Evolutionary conservation across 768 basidiomycete genomes (phyloP).

Genomic region (Nidularia pulvinata): DNA sequence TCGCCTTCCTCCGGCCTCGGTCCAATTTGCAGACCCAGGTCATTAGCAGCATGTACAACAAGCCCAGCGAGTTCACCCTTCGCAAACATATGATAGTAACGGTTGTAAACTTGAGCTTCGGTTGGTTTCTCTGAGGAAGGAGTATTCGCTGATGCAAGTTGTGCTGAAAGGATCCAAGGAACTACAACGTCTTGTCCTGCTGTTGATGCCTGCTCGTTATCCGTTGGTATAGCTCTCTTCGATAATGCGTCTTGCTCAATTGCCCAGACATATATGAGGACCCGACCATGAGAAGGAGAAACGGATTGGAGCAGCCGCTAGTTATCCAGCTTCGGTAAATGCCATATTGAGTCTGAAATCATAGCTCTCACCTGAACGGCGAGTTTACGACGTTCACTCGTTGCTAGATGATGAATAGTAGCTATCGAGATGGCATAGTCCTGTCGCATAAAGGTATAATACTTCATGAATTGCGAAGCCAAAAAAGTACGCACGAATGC

Average conservation of each 20-base stretch:
- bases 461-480: neutral
- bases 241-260: conserved; percentile 89
- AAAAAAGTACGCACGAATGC: conserved; percentile 60
- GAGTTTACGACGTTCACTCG: conserved; percentile 63
- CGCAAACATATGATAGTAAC: conserved; percentile 97
- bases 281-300: conserved; percentile 67
- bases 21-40: conserved; percentile 55
- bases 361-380: conserved; percentile 65
- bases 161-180: conserved; percentile 74
- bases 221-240: conserved; percentile 60
- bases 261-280: conserved; percentile 97
- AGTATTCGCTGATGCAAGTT: conserved; percentile 9
- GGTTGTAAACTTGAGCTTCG: conserved; percentile 73
- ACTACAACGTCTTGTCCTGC: conserved; percentile 84
- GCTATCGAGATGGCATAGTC: conserved; percentile 98
- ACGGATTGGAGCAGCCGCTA: conserved; percentile 69
- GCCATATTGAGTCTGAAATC: neutral
- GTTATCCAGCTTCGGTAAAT: neutral
- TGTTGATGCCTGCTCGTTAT: conserved; percentile 14
- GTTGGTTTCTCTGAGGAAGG: conserved; percentile 8
- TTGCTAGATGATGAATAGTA: conserved; percentile 95
- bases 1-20: conserved; percentile 10
- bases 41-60: conserved; percentile 59
- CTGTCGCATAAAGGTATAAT: conserved; percentile 37
- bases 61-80: conserved; percentile 73